phyloP scores from a whole-genome alignment of 2,329 filamentous ascomycete genomes.

The Penicillium italicum region DNA sequence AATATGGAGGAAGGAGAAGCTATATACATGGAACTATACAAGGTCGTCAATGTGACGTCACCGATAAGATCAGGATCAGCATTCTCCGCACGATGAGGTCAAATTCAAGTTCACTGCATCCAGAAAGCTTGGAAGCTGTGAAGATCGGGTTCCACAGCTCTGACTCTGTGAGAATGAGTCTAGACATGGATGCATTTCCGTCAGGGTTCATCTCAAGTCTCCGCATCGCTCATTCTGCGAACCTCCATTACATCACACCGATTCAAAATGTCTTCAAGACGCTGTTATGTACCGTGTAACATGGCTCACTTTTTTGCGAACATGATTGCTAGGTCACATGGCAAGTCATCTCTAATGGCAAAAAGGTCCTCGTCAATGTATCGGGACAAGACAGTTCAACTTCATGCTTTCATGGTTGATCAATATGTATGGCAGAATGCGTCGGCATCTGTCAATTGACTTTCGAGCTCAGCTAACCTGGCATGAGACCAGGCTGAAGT shows the following conservation, averaged over 20 bases:
- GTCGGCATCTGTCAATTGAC: neutral
- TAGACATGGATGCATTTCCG: neutral
- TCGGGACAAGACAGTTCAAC: neutral
- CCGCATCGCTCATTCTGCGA: neutral
- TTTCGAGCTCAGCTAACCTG: neutral
- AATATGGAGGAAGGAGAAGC: neutral
- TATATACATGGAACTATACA: constrained; percentile 12
- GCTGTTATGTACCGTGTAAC: no score
- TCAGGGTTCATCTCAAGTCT: neutral
- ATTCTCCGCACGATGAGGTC: neutral
- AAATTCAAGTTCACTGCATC: neutral
- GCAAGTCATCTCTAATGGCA: neutral
- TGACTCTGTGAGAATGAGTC: neutral
- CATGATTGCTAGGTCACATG: no score
- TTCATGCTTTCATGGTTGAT: neutral
- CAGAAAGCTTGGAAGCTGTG: neutral
- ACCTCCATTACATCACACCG: neutral
- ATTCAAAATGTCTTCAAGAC: neutral
- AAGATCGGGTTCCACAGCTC: neutral
- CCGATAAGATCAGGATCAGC: constrained; percentile 17
- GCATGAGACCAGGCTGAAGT: neutral
- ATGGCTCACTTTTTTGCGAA: neutral
- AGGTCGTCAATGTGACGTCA: constrained; percentile 28
- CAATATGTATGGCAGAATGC: no score
- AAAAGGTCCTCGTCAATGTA: rapidly evolving